Conservation (phyloP, 306 rosid genomes). For the Prinsepia uniflora region DNA sequence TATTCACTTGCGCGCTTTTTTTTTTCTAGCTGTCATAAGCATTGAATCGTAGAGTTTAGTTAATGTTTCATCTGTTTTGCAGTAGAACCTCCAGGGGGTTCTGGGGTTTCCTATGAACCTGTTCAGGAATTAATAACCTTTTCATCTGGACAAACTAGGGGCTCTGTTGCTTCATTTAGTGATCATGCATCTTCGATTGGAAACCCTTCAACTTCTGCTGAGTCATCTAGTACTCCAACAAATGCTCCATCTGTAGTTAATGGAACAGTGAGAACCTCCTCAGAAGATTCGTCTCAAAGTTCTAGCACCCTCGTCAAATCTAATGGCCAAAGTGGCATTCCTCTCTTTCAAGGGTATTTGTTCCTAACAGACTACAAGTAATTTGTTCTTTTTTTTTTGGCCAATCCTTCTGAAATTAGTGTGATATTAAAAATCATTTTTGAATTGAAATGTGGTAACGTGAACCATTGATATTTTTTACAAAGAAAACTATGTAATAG, state of each 20-base stretch:
- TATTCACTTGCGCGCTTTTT: background rate
- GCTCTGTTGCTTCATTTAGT: constrained; percentile 31
- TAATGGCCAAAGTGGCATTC: constrained; percentile 55
- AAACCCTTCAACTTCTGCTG: constrained; percentile 28
- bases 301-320: constrained; percentile 36
- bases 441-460: background rate
- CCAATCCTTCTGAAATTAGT: constrained; percentile 8
- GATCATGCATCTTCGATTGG: constrained; percentile 35
- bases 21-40: constrained; percentile 9
- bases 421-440: background rate
- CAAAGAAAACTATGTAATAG: background rate
- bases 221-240: constrained; percentile 37
- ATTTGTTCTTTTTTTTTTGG: constrained; percentile 1
- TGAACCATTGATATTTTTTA: background rate
- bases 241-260: constrained; percentile 30
- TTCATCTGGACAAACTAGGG: constrained; percentile 36
- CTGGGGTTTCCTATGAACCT: constrained; percentile 28
- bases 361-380: constrained; percentile 24
- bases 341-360: constrained; percentile 80
- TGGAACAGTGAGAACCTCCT: constrained; percentile 31
- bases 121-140: constrained; percentile 41
- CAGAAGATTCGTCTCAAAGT: constrained; percentile 33
- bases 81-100: constrained; percentile 51
- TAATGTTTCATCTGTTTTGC: constrained; percentile 30
- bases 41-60: constrained; percentile 4